Evolutionary conservation across 2,329 filamentous ascomycete species (phyloP).

Genomic region (Sclerotinia glacialis): DNA sequence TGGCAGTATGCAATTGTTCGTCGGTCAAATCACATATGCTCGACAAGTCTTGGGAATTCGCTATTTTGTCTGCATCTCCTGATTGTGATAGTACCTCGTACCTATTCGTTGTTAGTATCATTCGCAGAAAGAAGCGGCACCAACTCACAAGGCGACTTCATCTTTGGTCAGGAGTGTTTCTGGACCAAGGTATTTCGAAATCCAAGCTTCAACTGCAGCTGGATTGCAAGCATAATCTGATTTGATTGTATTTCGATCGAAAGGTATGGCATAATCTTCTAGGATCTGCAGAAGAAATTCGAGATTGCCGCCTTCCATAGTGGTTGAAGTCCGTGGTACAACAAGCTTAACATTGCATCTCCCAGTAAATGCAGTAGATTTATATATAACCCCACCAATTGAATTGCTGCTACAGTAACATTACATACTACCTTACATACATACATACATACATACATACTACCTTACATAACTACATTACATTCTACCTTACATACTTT

Average conservation of each 20-base stretch:
- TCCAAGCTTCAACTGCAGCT: slow-evolving; percentile 44
- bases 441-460: too few relatives aligned
- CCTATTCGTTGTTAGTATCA: slow-evolving; percentile 39
- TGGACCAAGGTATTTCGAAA: slow-evolving; percentile 46
- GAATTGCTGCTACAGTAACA: too few relatives aligned
- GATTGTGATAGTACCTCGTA: slow-evolving; percentile 50
- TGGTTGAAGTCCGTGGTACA: slow-evolving; percentile 13
- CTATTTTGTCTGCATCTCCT: slow-evolving; percentile 49
- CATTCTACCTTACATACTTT: too few relatives aligned
- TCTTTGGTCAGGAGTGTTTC: slow-evolving; percentile 55
- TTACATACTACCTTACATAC: too few relatives aligned
- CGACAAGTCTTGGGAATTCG: slow-evolving; percentile 47
- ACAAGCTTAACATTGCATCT: too few relatives aligned
- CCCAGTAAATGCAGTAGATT: too few relatives aligned
- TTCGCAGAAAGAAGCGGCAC: neutral
- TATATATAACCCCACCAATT: too few relatives aligned
- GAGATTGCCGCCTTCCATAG: slow-evolving; percentile 32
- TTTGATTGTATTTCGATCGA: slow-evolving; percentile 35
- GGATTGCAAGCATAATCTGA: slow-evolving; percentile 30
- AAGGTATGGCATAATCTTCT: slow-evolving; percentile 36
- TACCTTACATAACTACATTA: too few relatives aligned
- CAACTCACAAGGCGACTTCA: slow-evolving; percentile 52
- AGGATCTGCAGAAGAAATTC: slow-evolving; percentile 33
- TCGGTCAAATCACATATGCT: slow-evolving; percentile 54
- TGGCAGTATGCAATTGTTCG: slow-evolving; percentile 58